Evolutionary conservation across 2,329 filamentous ascomycete species (phyloP), one percentile per base, ranked within the genome.

Genomic region (Calonectria montana): DNA sequence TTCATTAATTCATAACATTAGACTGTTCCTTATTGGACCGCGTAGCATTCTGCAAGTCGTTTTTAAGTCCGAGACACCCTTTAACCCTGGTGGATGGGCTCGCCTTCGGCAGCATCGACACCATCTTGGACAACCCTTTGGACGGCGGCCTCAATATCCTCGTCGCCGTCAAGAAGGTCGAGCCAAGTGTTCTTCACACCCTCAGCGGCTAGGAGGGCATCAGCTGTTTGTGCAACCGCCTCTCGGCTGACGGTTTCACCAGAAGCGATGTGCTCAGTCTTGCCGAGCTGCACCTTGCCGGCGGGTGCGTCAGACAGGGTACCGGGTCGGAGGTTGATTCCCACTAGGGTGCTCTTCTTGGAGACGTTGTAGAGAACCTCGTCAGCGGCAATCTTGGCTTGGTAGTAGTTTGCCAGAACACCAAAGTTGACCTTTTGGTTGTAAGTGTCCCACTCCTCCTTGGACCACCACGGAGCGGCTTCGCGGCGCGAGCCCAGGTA

Each of bases 321-420:
- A 1, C 87, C 89, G 0, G 90, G 90, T 1, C 90, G 87, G 62
- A 92, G 83, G 78, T 85, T 82, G 76, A 92, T 87, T 68, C 84
- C 88, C 2, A 85, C 84, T 37, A 91, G 84, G 18, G 81, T 82
- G 48, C 82, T 82, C 79, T 84, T 82, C 75, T 84, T 84, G 39
- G 84, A 85, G 13, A 86, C 84, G 55, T 86, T 83, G 78, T 90
- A 89, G 5, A 91, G 83, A 2, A 83, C 85, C 81, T 91, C 88
- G 79, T 92, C 91, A 9, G 90, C 89, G 7, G 85, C 88, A 18
- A 92, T 78, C 81, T 92, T 92, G 73, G 91, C 90, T 78, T 88
- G 82, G 81, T 88, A 91, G 81, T 92, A 92, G 55, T 82, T 83
- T 25, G 87, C 84, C 23, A 92, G 82, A 8, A 72, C 45, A 59